Base-by-base conservation (phyloP, 176 grass and related monocot species). In the Rhynchospora tenuis region DNA sequence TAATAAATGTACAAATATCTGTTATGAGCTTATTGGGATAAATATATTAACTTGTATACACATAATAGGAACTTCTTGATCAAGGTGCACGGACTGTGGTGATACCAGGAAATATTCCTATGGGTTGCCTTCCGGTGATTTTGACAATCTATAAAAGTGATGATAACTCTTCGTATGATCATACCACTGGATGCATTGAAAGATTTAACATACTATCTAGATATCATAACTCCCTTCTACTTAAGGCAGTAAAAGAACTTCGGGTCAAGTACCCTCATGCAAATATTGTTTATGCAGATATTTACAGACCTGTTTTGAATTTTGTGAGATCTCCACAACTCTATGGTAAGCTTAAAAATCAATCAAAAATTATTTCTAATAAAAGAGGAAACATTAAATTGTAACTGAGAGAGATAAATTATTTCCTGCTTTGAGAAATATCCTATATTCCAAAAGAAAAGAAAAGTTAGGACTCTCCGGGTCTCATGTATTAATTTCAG, bases 161-260 rank as follows among this genome's bases (percentile, higher is more conserved):
- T 0, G 83, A 91, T 60, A 28, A 70, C 2, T 0, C 28, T 33
- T 82, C 87, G 31, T 97, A 95, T 67, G 89, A 96, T 78, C 89
- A 83, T 0, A 42, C 75, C 10, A 94, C 89, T 0, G 95, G 95
- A 3, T 98, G 95, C 79, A 83, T 98, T 47, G 90, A 91, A 83
- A 91, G 88, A 85, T 91, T 69, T 20, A 94, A 98, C 75, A 38
- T 9, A 28, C 45, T 98, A 1, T 86, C 89, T 9, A 76, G 79
- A 23, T 90, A 91, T 77, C 95, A 98, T 83, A 98, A 98, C 81
- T 83, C 83, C 15, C 83, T 93, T 78, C 86, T 98, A 22, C 79
- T 81, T 12, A 66, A 85, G 61, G 87, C 87, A 5, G 66, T 98
- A 17, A 79, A 86, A 13, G 48, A 86, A 55, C 86, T 98, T 1